A percentile compares a stretch with the other conserved stretches of the same genome.
Conservation (phyloP, 2,329 filamentous ascomycete species). For the Ophiostoma tasmaniense region DNA sequence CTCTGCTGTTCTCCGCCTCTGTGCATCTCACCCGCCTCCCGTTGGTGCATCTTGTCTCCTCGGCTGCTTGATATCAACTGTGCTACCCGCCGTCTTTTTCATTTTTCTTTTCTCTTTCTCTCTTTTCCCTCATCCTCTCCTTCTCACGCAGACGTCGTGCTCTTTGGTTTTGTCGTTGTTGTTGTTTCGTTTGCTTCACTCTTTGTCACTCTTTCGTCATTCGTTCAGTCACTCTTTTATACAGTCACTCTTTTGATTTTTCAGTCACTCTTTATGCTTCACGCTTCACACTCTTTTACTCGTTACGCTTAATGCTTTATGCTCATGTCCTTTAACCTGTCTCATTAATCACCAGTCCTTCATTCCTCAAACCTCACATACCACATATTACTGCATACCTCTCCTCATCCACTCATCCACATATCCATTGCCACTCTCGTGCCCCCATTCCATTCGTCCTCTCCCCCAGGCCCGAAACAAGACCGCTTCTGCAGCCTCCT, state of each 20-base stretch:
- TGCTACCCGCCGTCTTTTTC: conserved; percentile 10
- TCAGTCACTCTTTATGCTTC: background rate
- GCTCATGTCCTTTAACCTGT: background rate
- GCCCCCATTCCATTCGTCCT: conserved; percentile 13
- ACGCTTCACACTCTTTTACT: background rate
- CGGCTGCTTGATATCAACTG: conserved; percentile 16
- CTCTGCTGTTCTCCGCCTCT: background rate
- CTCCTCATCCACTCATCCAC: background rate
- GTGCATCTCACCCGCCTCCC: background rate
- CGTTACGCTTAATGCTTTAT: background rate
- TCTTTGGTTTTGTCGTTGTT: background rate
- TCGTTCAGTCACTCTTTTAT: background rate
- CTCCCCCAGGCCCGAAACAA: conserved; percentile 13
- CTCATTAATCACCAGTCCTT: background rate
- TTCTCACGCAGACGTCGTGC: background rate
- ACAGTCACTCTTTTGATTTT: background rate
- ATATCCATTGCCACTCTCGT: background rate
- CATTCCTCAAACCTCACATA: too few relatives aligned
- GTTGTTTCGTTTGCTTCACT: background rate
- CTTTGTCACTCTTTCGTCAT: background rate
- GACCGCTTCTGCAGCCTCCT: conserved; percentile 17
- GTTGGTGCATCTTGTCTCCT: background rate
- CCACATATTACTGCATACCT: background rate
- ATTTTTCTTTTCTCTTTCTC: conserved; percentile 13
- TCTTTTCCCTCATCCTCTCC: conserved; percentile 8